These are phyloP conservation scores for Ampelomyces quisqualis DNA, from an alignment of 2,329 filamentous ascomycete species.

Conservation along the genomic window DNA sequence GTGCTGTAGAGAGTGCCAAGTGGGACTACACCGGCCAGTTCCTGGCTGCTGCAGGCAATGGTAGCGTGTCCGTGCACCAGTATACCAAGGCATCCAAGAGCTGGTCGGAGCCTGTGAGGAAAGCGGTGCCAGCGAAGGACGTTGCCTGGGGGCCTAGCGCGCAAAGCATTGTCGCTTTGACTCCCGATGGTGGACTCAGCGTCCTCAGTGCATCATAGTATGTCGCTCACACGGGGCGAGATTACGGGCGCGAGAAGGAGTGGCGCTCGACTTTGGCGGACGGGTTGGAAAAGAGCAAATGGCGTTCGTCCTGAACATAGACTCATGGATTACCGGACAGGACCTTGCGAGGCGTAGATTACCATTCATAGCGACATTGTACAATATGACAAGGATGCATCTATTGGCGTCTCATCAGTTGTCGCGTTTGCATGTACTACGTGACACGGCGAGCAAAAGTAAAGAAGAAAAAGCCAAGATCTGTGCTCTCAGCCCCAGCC, in stretches of 20 bases:
- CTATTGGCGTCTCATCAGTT: not conserved
- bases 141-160: slow-evolving; percentile 77
- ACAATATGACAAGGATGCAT: slow-evolving; percentile 9
- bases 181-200: slow-evolving; percentile 71
- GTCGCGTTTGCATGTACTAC: slow-evolving; percentile 1
- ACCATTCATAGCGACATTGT: slow-evolving; percentile 11
- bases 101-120: slow-evolving; percentile 84
- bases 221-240: not conserved
- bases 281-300: slow-evolving; percentile 2
- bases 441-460: slow-evolving; percentile 1
- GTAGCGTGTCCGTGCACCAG: slow-evolving; percentile 82
- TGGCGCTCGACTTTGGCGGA: not conserved
- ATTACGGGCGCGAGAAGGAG: not conserved
- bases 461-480: no score
- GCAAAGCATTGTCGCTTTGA: slow-evolving; percentile 72
- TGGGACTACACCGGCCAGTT: slow-evolving; percentile 98
- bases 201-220: slow-evolving; percentile 56
- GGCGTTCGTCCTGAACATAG: slow-evolving; percentile 1
- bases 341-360: slow-evolving; percentile 6
- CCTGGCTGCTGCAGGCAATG: slow-evolving; percentile 76
- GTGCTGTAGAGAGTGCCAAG: slow-evolving; percentile 69
- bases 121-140: slow-evolving; percentile 69
- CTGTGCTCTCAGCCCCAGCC: no score
- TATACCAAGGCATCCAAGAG: slow-evolving; percentile 83
- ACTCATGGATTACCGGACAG: not conserved